Conservation (phyloP, 2,329 filamentous ascomycete species). For the Phialemoniopsis sp. region DNA sequence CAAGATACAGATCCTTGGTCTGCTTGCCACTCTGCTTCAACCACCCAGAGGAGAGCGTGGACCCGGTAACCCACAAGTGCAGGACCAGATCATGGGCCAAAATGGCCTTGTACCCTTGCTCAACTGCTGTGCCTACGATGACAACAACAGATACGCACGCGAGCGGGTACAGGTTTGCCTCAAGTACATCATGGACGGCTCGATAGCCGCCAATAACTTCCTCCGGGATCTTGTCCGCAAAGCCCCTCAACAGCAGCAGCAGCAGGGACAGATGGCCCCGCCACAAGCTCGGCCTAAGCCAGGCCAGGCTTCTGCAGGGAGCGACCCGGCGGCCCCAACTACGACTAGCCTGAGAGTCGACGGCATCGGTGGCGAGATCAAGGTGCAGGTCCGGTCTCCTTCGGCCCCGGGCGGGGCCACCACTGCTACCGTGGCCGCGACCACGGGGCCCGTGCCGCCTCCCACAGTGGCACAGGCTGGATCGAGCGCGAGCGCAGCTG, state of each 20-base stretch:
- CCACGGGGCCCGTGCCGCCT: conserved; percentile 1
- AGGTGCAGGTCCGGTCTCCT: conserved; percentile 42
- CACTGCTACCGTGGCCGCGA: conserved; percentile 6
- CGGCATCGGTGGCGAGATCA: conserved; percentile 52
- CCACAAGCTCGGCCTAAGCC: neutral
- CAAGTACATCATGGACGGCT: conserved; percentile 77
- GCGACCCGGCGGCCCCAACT: conserved; percentile 9
- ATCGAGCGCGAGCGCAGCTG: neutral
- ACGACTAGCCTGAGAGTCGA: conserved; percentile 47
- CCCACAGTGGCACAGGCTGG: conserved; percentile 5
- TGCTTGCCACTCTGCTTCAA: conserved; percentile 84
- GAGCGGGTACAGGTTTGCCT: conserved; percentile 86
- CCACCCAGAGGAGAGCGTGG: conserved; percentile 62
- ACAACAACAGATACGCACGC: conserved; percentile 90
- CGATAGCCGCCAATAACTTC: conserved; percentile 67
- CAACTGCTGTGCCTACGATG: conserved; percentile 86
- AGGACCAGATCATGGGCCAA: conserved; percentile 80
- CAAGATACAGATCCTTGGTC: conserved; percentile 88
- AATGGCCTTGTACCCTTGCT: conserved; percentile 85
- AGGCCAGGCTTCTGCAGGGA: neutral
- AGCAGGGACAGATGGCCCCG: neutral
- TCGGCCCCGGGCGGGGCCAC: conserved; percentile 2
- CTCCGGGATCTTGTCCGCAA: conserved; percentile 55
- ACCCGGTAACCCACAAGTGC: conserved; percentile 69
- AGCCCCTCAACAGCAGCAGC: conserved; percentile 15